Conservation (phyloP, 345 rosid species). For the Rubroshorea leprosula region DNA sequence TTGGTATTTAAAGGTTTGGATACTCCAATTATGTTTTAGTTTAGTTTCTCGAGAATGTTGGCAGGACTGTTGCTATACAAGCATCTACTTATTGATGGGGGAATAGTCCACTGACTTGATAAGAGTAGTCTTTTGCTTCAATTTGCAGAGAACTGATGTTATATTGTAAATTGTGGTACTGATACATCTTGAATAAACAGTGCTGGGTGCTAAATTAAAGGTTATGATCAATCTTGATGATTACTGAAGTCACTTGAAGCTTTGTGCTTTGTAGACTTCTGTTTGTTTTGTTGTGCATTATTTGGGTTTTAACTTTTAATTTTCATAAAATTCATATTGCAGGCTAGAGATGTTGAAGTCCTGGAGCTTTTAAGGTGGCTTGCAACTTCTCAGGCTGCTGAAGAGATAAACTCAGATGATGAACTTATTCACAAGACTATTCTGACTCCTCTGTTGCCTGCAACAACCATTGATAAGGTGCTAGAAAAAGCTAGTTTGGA, state of each 20-base stretch:
- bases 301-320: not conserved
- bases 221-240: no score
- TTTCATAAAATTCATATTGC: slow-evolving; percentile 13
- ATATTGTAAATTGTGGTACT: no score
- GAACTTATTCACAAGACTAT: slow-evolving; percentile 75
- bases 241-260: no score
- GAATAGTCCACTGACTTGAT: no score
- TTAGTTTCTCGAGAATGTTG: no score
- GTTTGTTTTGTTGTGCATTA: slow-evolving; percentile 1
- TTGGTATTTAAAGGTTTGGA: no score
- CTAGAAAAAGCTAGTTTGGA: slow-evolving; percentile 78
- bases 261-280: not conserved
- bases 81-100: not conserved
- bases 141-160: not conserved
- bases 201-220: no score
- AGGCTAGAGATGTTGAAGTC: slow-evolving; percentile 67
- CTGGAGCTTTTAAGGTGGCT: slow-evolving; percentile 82
- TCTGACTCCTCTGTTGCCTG: slow-evolving; percentile 73
- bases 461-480: slow-evolving; percentile 54
- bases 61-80: not conserved
- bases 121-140: no score
- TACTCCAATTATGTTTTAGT: no score
- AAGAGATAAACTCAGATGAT: slow-evolving; percentile 93
- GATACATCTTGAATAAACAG: no score
- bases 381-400: slow-evolving; percentile 83